Evolutionary conservation across 805 yeast species (phyloP).

Genomic region (Kurtzmaniella cleridarum): DNA sequence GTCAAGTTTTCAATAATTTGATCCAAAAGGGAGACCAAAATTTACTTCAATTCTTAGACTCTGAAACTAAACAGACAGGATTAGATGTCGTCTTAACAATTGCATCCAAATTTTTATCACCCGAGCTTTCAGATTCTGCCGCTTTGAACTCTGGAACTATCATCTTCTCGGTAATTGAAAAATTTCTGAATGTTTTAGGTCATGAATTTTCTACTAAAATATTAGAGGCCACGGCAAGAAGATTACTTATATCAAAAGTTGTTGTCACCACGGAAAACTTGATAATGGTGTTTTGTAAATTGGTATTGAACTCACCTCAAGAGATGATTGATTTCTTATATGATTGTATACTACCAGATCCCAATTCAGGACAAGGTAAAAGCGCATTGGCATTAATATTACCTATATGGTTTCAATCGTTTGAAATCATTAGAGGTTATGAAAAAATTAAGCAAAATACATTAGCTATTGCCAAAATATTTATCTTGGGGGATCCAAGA

Average conservation of each 20-base stretch:
- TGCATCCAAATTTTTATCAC: slow-evolving; percentile 64
- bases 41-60: slow-evolving; percentile 27
- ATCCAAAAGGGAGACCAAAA: slow-evolving; percentile 36
- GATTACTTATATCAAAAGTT: slow-evolving; percentile 63
- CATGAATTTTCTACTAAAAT: slow-evolving; percentile 46
- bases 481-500: slow-evolving; percentile 49
- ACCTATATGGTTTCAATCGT: slow-evolving; percentile 78
- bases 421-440: slow-evolving; percentile 75
- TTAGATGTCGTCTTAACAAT: slow-evolving; percentile 54
- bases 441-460: slow-evolving; percentile 63
- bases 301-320: slow-evolving; percentile 57
- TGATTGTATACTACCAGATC: slow-evolving; percentile 18
- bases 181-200: slow-evolving; percentile 37
- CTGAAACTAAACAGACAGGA: slow-evolving; percentile 38
- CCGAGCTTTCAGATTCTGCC: slow-evolving; percentile 71
- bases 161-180: slow-evolving; percentile 53
- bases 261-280: slow-evolving; percentile 73
- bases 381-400: slow-evolving; percentile 53
- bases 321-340: slow-evolving; percentile 61
- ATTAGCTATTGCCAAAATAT: slow-evolving; percentile 67
- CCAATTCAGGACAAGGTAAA: slow-evolving; percentile 10
- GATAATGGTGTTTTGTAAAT: slow-evolving; percentile 66
- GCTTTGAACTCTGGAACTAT: slow-evolving; percentile 73
- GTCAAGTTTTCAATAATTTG: slow-evolving; percentile 65
- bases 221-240: slow-evolving; percentile 64